phyloP scores from a whole-genome alignment of 441 rosid genomes.

The Pelargonium fulgidum region DNA sequence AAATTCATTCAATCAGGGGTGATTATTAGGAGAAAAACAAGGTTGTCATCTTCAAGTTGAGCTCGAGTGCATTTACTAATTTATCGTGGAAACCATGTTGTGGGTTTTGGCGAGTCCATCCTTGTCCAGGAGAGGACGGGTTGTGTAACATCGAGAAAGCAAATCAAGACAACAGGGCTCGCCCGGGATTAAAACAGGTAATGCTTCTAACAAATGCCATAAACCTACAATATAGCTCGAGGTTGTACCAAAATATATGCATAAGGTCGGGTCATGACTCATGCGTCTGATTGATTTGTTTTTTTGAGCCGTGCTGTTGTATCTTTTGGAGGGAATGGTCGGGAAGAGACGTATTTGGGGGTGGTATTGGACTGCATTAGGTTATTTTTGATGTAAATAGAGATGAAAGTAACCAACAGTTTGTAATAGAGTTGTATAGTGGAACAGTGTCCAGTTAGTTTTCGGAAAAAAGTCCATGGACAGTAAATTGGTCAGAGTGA shows the following conservation, averaged over 20 bases:
- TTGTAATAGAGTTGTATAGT: constrained; percentile 22
- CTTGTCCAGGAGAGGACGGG: background rate
- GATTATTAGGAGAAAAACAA: background rate
- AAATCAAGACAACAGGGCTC: constrained; percentile 4
- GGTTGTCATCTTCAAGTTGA: constrained; percentile 14
- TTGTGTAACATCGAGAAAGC: background rate
- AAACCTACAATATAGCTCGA: constrained; percentile 3
- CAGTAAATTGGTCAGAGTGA: too few relatives aligned
- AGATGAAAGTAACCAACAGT: constrained; percentile 28
- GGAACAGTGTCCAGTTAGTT: too few relatives aligned
- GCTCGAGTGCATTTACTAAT: background rate
- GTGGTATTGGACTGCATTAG: background rate
- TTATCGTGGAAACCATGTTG: background rate
- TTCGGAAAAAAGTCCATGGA: too few relatives aligned
- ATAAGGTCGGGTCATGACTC: constrained; percentile 10
- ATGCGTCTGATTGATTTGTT: constrained; percentile 7
- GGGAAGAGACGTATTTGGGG: constrained; percentile 16
- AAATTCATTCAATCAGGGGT: constrained; percentile 58
- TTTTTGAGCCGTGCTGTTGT: constrained; percentile 19
- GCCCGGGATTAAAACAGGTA: constrained; percentile 18
- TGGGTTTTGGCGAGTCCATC: background rate
- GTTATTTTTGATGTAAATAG: constrained; percentile 34
- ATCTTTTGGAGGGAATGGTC: constrained; percentile 14
- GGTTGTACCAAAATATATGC: background rate
- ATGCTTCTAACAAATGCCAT: constrained; percentile 5